Base-by-base conservation (phyloP, 2,329 filamentous ascomycete genomes). In the Hymenotorrendiella dingleyae region DNA sequence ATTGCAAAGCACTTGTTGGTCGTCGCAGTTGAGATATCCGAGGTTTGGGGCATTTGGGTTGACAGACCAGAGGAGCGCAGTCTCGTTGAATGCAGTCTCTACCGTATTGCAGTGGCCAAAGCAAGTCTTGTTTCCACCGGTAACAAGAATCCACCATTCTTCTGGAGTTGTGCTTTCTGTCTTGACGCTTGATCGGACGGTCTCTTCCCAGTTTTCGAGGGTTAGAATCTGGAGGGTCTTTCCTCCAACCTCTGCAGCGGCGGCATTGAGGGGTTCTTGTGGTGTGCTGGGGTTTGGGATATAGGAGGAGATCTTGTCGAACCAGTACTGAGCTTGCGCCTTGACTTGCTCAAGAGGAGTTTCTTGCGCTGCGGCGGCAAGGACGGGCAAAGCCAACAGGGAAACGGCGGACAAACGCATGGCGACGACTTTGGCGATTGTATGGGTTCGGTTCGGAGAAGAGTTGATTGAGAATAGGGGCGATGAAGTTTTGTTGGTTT, bases 51-150 rank as follows among this genome's bases (percentile, higher is more conserved):
- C 67, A 42, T 73, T 71, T 37, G 80, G 72, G 44, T 76, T 67
- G 6, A 69, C 65, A 24, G 82, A 74, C 57, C 89, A 78, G 57
- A 82, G 71, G 52, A 70, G 67, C 12, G 80, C 78, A 8, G 82
- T 76, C 60, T 81, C 74, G 68, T 84, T 77, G 66, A 77, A 82
- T 19, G 82, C 83, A 44, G 68, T 67, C 57, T 87, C 83, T 40
- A 82, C 66, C 47, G 68, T 70, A 30, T 60, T 71, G 65, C 86
- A 91, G 58, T 76, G 72, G 54, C 84, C 85, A 40, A 50, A 58
- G 50, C 86, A 91, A 23, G 85, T 88, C 68, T 80, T 83, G 71
- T 90, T 89, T 54, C 83, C 72, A 43, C 86, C 86, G 8, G 80
- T 85, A 53, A 87, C 67, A 53, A 85, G 72, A 48, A 91, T 69